Percentiles rank a stretch among this genome's conserved stretches.
phyloP scores from a whole-genome alignment of 306 rosid genomes.

The Alnus glutinosa region DNA sequence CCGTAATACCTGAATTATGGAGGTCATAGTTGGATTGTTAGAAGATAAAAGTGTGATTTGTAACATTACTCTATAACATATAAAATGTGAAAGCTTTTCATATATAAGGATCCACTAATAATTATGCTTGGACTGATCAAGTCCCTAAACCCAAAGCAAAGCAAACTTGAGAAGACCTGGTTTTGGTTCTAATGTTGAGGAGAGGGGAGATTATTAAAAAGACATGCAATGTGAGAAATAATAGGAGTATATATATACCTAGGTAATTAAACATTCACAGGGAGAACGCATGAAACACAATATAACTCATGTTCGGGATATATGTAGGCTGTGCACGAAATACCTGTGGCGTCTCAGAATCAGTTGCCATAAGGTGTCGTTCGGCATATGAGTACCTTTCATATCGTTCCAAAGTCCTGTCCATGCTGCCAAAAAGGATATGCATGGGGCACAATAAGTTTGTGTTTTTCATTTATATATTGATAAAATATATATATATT shows the following conservation, averaged over 20 bases:
- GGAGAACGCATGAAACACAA: neutral
- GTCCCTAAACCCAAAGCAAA: neutral
- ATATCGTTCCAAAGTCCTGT: conserved; percentile 55
- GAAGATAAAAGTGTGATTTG: no score
- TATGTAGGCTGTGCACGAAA: neutral
- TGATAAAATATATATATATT: no score
- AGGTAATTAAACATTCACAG: neutral
- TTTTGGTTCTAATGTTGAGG: neutral
- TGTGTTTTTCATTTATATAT: no score
- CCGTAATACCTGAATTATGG: no score
- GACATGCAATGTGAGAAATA: neutral
- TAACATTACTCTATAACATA: no score
- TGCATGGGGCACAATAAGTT: neutral
- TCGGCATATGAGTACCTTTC: conserved; percentile 48
- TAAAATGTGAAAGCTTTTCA: no score
- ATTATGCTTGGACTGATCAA: neutral
- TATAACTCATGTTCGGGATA: neutral
- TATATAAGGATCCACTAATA: no score
- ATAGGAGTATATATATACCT: neutral
- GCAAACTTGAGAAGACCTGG: neutral
- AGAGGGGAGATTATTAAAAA: neutral
- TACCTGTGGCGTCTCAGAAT: conserved; percentile 52
- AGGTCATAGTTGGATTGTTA: no score
- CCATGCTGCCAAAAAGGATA: conserved; percentile 53
- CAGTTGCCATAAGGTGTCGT: conserved; percentile 21